Evolutionary conservation across 2,329 filamentous ascomycete species (phyloP), one percentile per base, ranked within the genome.

Genomic region (Cercospora sojina): DNA sequence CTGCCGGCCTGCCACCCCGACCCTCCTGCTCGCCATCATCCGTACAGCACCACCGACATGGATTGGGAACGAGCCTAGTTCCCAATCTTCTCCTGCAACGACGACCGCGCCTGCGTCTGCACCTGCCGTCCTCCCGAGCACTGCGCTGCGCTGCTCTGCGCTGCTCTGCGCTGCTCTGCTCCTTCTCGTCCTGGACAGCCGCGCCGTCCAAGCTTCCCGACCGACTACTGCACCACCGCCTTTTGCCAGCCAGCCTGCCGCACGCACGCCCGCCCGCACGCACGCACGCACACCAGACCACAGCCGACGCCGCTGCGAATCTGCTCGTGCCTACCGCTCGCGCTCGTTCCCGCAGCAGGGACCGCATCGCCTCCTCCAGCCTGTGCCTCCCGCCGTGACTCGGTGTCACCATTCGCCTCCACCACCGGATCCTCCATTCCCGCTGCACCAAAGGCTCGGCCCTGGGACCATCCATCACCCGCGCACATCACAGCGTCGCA

Each of bases 271-370:
- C n/a, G n/a, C n/a, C n/a, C n/a, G n/a, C n/a, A n/a, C n/a, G n/a
- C n/a, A n/a, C n/a, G 35, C 35, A 41, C 35, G 35, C 35, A 41
- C 16, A 41, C 35, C 35, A 16, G 35, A 41, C 35, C 35, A 41
- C 35, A 41, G 16, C 35, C 35, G 35, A 41, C 35, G 35, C 35
- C 35, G 35, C 35, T 41, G 5, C 13, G 5, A 2, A 41, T 9
- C 38, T 43, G 16, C 31, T 27, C 43, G 20, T 61, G 23, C 58
- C 23, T 5, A 23, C 32, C 47, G 35, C 56, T 25, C 58, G 27
- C 13, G 49, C 63, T 47, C 32, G 63, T 59, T 59, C 47, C 63
- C 55, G 53, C 59, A 58, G 51, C 64, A 58, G 20, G 31, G 43
- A 64, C 62, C 32, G 62, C 64, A 58, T 49, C 55, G n/a, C 58